These are phyloP conservation scores for Rickenella mellea DNA, from an alignment of 768 basidiomycete species.

Conservation along the genomic window DNA sequence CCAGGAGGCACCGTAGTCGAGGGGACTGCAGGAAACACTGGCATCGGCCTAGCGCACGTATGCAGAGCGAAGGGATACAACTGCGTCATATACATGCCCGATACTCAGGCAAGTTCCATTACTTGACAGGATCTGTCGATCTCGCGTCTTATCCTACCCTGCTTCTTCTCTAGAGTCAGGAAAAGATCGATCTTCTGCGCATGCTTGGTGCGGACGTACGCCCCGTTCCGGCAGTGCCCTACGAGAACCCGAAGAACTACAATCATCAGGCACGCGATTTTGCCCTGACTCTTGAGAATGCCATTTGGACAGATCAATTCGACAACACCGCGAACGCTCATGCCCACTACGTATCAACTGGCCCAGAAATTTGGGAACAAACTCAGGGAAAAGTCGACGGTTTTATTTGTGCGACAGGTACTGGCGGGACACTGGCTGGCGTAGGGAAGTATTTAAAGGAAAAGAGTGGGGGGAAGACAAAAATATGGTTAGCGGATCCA, in stretches of 20 bases:
- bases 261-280: constrained; percentile 95
- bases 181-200: constrained; percentile 93
- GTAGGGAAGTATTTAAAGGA: constrained; percentile 79
- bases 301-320: constrained; percentile 97
- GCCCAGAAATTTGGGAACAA: constrained; percentile 96
- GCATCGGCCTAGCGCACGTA: constrained; percentile 91
- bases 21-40: constrained; percentile 97
- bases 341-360: constrained; percentile 83
- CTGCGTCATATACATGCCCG: constrained; percentile 99
- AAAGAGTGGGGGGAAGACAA: constrained; percentile 64
- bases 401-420: constrained; percentile 94
- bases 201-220: constrained; percentile 98
- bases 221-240: constrained; percentile 94
- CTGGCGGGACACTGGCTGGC: constrained; percentile 93
- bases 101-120: constrained; percentile 57
- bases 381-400: constrained; percentile 70
- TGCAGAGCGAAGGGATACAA: constrained; percentile 89
- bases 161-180: constrained; percentile 59
- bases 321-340: constrained; percentile 90
- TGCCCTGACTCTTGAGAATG: constrained; percentile 63
- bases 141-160: not conserved
- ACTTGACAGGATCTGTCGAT: not conserved
- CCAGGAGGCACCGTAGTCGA: constrained; percentile 97
- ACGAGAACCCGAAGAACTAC: constrained; percentile 91
- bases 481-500: constrained; percentile 94